Evolutionary conservation across 768 basidiomycete species (phyloP), one percentile per base, ranked within the genome.

Genomic region (Mycena belliarum): DNA sequence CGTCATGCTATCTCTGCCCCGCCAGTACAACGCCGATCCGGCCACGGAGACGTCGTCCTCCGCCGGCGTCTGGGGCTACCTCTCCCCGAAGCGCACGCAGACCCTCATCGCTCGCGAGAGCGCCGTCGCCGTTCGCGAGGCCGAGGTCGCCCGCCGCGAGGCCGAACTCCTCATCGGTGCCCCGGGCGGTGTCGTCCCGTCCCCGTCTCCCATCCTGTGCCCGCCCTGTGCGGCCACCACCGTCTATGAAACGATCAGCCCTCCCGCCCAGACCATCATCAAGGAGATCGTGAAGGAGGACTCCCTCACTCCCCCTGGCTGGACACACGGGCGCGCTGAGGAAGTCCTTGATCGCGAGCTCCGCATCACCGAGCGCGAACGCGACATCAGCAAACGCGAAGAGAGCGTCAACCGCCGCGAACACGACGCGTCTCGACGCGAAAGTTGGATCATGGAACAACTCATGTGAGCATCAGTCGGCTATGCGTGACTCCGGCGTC

Each of bases 361-460:
- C 57, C 89, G 87, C 74, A 87, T 94, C 59, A 84, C 89, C 6
- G 92, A 93, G 52, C 81, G 92, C 56, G 92, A 94, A 65, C 82
- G 91, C 25, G 93, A 94, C 59, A 91, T 93, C 54, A 86, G 90
- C 66, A 86, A 87, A 49, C 89, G 92, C 35, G 92, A 94, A 72
- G 92, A 94, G 68, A 82, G 77, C 47, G 86, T 93, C 59, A 93
- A 93, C 67, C 88, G 89, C 54, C 79, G 92, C 53, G 92, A 94
- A 69, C 88, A 92, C 40, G 92, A 94, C 66, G 90, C 91, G 52
- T 85, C 91, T 48, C 83, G 91, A 64, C 91, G 92, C 55, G 92
- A 94, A 70, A 80, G 76, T 26, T 94, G 92, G 92, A 93, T 94
- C 66, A 93, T 94, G 91, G 93, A 94, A 61, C 92, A 94, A 66